Evolutionary conservation across 2,329 filamentous ascomycete species (phyloP), one percentile per base, ranked within the genome.

Genomic region (Ascochyta clinopodiicola): DNA sequence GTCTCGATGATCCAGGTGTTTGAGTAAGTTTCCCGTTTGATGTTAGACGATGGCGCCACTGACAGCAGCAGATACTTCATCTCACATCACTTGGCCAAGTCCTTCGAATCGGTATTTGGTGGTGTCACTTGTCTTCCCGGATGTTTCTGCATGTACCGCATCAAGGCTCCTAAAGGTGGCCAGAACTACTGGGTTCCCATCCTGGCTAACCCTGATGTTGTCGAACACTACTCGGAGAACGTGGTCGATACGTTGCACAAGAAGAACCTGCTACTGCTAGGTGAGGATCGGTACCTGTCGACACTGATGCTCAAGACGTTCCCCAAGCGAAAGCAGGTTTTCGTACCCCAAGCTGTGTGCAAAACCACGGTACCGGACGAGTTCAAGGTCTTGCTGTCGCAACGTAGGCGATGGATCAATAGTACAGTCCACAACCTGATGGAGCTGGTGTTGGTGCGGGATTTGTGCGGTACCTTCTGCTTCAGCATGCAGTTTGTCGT

Each of bases 121-220:
- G 95, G 95, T 89, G 95, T 99, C 58, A 99, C 95, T 62, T 99
- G 95, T 83, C 83, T 99, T 66, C 95, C 95, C 15, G 95, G 95
- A 62, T 99, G 95, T 82, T 99, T 99, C 87, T 97, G 92, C 84
- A 99, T 99, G 96, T 99, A 99, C 81, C 91, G 95, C 71, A 98
- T 99, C 85, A 99, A 99, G 80, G 91, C 95, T 27, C 96, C 95
- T 57, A 99, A 99, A 80, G 95, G 95, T 63, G 94, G 90, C 24
- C 92, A 98, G 75, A 98, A 99, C 81, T 99, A 98, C 80, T 99
- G 95, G 95, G 95, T 99, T 22, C 95, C 95, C 7, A 98, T 99
- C 70, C 85, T 99, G 62, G 95, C 95, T 66, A 99, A 99, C 75
- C 96, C 96, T 2, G 96, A 99, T 71, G 91, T 99, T 38, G 96